phyloP scores from a whole-genome alignment of 2,329 filamentous ascomycete species.

The Myriosclerotinia duriaeana region DNA sequence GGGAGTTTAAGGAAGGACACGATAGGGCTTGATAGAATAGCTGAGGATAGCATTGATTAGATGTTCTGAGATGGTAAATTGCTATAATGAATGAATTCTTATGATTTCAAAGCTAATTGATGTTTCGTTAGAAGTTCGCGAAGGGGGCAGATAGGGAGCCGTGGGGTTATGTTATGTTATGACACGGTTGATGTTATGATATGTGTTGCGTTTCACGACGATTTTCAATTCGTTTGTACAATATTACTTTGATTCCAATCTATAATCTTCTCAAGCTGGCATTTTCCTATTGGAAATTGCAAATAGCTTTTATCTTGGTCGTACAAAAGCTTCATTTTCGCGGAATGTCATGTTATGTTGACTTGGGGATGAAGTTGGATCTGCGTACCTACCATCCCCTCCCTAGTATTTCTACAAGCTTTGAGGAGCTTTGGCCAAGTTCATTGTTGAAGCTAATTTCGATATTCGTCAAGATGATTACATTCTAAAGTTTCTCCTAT shows the following conservation, averaged over 20 bases:
- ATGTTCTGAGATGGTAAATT: slow-evolving; percentile 52
- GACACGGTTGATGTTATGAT: background rate
- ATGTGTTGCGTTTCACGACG: background rate
- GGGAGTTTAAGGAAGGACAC: slow-evolving; percentile 56
- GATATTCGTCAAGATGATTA: too few relatives aligned
- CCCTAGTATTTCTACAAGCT: too few relatives aligned
- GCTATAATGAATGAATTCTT: background rate
- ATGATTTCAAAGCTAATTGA: slow-evolving; percentile 3
- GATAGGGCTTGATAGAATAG: slow-evolving; percentile 47
- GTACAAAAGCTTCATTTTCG: too few relatives aligned
- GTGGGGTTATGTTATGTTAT: background rate
- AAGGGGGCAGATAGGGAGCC: background rate
- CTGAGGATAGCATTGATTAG: slow-evolving; percentile 54
- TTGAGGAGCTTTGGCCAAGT: too few relatives aligned
- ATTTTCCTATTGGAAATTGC: background rate
- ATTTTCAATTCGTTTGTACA: background rate
- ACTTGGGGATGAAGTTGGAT: background rate
- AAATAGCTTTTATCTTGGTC: background rate
- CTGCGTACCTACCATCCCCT: too few relatives aligned
- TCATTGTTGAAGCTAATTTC: too few relatives aligned
- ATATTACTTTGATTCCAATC: background rate
- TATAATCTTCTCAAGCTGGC: too few relatives aligned
- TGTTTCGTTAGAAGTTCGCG: background rate
- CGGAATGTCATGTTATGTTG: background rate
- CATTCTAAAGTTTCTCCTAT: too few relatives aligned